Evolutionary conservation across 2,329 filamentous ascomycete species (phyloP).

Genomic region (Colletotrichum tropicale): DNA sequence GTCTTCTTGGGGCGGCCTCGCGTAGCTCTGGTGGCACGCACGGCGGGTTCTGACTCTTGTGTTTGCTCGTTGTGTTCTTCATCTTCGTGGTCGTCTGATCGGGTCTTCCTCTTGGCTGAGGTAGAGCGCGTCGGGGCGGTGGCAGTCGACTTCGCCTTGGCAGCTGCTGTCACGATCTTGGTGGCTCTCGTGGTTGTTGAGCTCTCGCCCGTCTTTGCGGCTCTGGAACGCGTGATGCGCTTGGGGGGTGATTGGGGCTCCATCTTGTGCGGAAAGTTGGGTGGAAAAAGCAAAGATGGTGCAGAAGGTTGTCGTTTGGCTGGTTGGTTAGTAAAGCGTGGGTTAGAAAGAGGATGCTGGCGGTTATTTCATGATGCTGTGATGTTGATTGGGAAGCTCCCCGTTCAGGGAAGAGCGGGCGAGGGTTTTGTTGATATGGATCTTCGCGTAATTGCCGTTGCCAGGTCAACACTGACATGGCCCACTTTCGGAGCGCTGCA

Average conservation of each 20-base stretch:
- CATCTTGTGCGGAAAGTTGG: constrained; percentile 38
- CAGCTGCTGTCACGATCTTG: constrained; percentile 52
- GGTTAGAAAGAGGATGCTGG: neutral
- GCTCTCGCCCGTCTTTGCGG: constrained; percentile 44
- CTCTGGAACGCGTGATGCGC: constrained; percentile 59
- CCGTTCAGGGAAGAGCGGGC: constrained; percentile 3
- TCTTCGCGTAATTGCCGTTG: constrained; percentile 20
- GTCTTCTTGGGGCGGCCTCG: constrained; percentile 53
- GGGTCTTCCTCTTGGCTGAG: constrained; percentile 56
- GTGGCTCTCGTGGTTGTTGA: constrained; percentile 39
- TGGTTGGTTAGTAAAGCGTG: constrained; percentile 9
- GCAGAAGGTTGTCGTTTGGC: neutral
- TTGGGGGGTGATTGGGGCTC: constrained; percentile 61
- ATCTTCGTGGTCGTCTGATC: constrained; percentile 57
- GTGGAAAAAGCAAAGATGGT: neutral
- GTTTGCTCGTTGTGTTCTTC: constrained; percentile 42
- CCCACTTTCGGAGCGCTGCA: constrained; percentile 12
- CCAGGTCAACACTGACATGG: neutral
- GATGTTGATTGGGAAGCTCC: neutral
- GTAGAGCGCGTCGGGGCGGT: constrained; percentile 28
- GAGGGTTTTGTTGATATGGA: constrained; percentile 23
- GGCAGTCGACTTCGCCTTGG: constrained; percentile 47
- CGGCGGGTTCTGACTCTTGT: constrained; percentile 29
- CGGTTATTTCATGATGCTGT: constrained; percentile 14
- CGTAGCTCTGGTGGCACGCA: constrained; percentile 40